Evolutionary conservation across 176 grass and related monocot genomes (phyloP).

Genomic region (Thalia dealbata): DNA sequence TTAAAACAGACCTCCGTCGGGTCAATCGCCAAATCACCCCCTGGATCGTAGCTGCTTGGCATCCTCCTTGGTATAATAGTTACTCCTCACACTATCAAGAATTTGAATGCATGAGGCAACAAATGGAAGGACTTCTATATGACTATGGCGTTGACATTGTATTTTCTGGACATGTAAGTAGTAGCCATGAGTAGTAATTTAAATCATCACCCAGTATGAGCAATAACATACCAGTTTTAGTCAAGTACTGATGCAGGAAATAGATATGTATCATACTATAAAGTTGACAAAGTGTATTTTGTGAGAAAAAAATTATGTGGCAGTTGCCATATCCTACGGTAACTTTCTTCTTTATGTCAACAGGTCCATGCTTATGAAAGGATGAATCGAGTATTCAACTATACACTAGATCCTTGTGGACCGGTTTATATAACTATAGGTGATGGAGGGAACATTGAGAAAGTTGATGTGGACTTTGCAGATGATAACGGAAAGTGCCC

Average conservation of each 20-base stretch:
- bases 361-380: conserved; percentile 90
- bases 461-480: conserved; percentile 60
- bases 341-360: background rate
- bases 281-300: too few relatives aligned
- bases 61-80: conserved; percentile 92
- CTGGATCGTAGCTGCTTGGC: conserved; percentile 76
- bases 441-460: conserved; percentile 85
- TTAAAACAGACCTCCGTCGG: conserved; percentile 48
- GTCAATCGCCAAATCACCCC: conserved; percentile 60
- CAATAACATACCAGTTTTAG: too few relatives aligned
- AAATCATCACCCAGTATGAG: too few relatives aligned
- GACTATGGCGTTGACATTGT: conserved; percentile 57
- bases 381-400: conserved; percentile 81
- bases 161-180: conserved; percentile 76
- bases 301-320: too few relatives aligned
- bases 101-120: conserved; percentile 85
- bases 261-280: too few relatives aligned
- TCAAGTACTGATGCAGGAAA: too few relatives aligned
- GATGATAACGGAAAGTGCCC: conserved; percentile 76
- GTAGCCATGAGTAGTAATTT: too few relatives aligned
- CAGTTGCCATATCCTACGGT: too few relatives aligned
- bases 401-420: conserved; percentile 58
- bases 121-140: conserved; percentile 80
- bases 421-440: conserved; percentile 72
- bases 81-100: conserved; percentile 89